A percentile compares a stretch with the other conserved stretches of the same genome.
phyloP scores from a whole-genome alignment of 1,284 basidiomycete species.

The Vanrija sp. region DNA sequence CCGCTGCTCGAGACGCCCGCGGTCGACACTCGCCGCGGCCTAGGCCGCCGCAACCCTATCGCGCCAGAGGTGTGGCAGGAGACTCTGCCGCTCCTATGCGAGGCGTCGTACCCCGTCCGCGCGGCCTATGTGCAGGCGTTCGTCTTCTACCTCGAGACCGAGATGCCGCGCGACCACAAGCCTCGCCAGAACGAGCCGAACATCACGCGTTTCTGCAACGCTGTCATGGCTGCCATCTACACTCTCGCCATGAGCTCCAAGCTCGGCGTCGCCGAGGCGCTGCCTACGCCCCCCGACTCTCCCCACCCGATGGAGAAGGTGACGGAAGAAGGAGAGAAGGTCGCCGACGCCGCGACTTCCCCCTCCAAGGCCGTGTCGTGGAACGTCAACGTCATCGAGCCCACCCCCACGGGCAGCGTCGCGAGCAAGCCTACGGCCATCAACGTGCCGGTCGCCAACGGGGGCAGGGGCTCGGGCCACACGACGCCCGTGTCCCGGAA shows the following conservation, averaged over 20 bases:
- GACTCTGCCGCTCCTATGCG: constrained; percentile 75
- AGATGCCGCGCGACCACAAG: constrained; percentile 56
- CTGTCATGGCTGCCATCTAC: constrained; percentile 71
- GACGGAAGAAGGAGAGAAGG: background rate
- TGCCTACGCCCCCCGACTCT: constrained; percentile 15
- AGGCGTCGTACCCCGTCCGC: constrained; percentile 67
- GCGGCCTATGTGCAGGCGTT: constrained; percentile 70
- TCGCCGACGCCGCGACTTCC: background rate
- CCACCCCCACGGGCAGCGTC: constrained; percentile 20
- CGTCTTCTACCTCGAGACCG: constrained; percentile 66
- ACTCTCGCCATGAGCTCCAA: constrained; percentile 67
- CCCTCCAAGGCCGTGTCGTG: background rate
- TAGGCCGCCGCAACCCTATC: constrained; percentile 62
- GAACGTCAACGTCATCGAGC: constrained; percentile 28
- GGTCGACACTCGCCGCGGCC: constrained; percentile 21
- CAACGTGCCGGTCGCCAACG: constrained; percentile 13
- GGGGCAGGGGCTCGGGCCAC: background rate
- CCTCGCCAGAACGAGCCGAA: constrained; percentile 24
- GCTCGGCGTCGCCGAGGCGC: constrained; percentile 47
- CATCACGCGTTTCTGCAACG: constrained; percentile 63
- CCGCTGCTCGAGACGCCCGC: constrained; percentile 26
- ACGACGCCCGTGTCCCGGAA: constrained; percentile 11
- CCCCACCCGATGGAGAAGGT: constrained; percentile 1
- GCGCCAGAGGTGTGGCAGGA: constrained; percentile 83
- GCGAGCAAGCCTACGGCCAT: constrained; percentile 8